Evolutionary conservation across 495 filamentous ascomycete genomes (phyloP).

Genomic region (Barbatosphaeria neglecta): DNA sequence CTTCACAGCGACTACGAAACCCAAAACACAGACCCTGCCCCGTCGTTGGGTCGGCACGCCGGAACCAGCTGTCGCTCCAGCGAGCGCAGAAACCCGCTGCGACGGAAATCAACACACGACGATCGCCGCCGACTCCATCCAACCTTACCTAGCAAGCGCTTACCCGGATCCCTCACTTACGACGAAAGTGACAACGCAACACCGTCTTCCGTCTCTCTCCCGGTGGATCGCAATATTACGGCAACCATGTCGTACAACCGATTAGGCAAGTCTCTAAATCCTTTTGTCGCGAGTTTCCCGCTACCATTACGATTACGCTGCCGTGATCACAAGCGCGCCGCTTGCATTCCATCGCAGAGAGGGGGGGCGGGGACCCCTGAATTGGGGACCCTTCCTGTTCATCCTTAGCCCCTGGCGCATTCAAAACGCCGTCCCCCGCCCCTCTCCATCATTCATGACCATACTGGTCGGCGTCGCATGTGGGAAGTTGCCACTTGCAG

Average conservation of each 20-base stretch:
- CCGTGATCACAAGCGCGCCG: too few relatives aligned
- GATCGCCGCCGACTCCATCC: background rate
- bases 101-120: background rate
- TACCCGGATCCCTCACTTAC: too few relatives aligned
- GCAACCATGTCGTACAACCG: conserved; percentile 58
- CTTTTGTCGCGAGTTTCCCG: conserved; percentile 5
- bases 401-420: too few relatives aligned
- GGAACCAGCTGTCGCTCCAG: too few relatives aligned
- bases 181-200: conserved; percentile 6
- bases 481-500: background rate
- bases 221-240: background rate
- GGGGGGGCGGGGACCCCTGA: too few relatives aligned
- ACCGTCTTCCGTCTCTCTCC: too few relatives aligned
- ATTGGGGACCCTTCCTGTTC: too few relatives aligned
- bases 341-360: background rate
- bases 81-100: background rate
- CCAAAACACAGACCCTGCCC: background rate
- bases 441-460: too few relatives aligned
- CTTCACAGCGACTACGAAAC: background rate
- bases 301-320: too few relatives aligned
- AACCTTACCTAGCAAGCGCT: background rate
- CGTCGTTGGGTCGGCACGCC: too few relatives aligned
- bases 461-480: background rate
- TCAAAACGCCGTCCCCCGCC: background rate
- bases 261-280: conserved; percentile 45